phyloP scores from a whole-genome alignment of 2,329 filamentous ascomycete genomes.

The Talaromyces rugulosus region DNA sequence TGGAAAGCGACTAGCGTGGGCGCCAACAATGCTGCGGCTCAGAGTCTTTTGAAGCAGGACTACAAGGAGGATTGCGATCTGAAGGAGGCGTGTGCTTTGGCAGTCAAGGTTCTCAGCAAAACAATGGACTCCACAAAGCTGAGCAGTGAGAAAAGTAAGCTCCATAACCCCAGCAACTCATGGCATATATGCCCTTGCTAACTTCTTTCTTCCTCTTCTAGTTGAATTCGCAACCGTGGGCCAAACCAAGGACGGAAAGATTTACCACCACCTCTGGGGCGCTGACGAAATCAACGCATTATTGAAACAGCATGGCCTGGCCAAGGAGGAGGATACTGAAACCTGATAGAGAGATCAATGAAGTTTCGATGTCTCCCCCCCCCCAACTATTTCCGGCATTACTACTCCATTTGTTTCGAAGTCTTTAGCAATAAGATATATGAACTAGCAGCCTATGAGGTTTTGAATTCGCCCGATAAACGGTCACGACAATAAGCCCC shows the following conservation, averaged over 20 bases:
- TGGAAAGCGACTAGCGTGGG: slow-evolving; percentile 99
- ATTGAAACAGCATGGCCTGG: slow-evolving; percentile 91
- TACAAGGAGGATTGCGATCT: slow-evolving; percentile 98
- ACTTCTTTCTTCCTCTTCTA: slow-evolving; percentile 34
- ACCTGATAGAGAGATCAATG: slow-evolving; percentile 31
- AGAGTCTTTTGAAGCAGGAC: slow-evolving; percentile 96
- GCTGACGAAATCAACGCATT: slow-evolving; percentile 93
- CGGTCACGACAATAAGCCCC: neutral
- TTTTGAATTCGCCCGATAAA: neutral
- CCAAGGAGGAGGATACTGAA: slow-evolving; percentile 71
- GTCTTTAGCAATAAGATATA: neutral
- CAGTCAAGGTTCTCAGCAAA: slow-evolving; percentile 98
- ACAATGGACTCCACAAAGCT: slow-evolving; percentile 99
- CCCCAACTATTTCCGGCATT: neutral
- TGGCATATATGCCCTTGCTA: neutral
- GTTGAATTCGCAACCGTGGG: slow-evolving; percentile 98
- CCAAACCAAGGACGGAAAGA: slow-evolving; percentile 88
- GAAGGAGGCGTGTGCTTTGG: slow-evolving; percentile 94
- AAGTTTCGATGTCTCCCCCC: neutral
- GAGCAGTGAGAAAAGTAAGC: slow-evolving; percentile 97
- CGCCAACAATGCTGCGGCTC: slow-evolving; percentile 95
- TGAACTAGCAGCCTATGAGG: neutral
- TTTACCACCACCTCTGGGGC: slow-evolving; percentile 97
- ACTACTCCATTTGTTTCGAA: neutral
- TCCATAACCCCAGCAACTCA: neutral